Evolutionary conservation across 495 filamentous ascomycete genomes (phyloP).

Genomic region (Penicillium pancosmium): DNA sequence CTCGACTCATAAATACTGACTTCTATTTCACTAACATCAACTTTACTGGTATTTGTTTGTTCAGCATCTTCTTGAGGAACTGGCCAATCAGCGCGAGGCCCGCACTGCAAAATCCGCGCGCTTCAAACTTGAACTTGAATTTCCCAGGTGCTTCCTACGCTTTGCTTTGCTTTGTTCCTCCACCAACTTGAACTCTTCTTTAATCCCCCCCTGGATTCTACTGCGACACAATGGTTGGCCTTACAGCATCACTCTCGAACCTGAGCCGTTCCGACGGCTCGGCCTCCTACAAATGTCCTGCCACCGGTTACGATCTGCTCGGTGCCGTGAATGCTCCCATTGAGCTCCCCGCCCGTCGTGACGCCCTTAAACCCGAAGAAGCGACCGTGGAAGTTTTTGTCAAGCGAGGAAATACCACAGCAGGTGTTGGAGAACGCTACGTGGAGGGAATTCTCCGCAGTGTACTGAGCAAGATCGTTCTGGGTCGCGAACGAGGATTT

Average conservation of each 20-base stretch:
- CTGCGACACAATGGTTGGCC: constrained; percentile 37
- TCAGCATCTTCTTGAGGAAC: background rate
- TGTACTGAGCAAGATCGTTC: constrained; percentile 35
- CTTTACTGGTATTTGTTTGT: too few relatives aligned
- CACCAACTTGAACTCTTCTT: constrained; percentile 2
- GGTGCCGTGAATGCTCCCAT: constrained; percentile 91
- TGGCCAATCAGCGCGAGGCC: constrained; percentile 27
- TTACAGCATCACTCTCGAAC: constrained; percentile 44
- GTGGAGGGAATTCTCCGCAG: constrained; percentile 36
- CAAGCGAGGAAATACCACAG: constrained; percentile 65
- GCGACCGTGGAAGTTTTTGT: constrained; percentile 88
- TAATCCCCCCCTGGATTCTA: background rate
- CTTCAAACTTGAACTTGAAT: constrained; percentile 8
- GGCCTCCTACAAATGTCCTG: constrained; percentile 68
- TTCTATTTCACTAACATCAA: too few relatives aligned
- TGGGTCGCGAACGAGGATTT: constrained; percentile 40
- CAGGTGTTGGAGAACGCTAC: constrained; percentile 76
- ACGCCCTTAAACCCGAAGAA: constrained; percentile 82
- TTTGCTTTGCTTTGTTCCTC: background rate
- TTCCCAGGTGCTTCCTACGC: too few relatives aligned
- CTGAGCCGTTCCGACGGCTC: constrained; percentile 85
- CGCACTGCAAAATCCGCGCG: constrained; percentile 27
- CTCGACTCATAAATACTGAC: too few relatives aligned
- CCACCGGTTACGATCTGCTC: constrained; percentile 77
- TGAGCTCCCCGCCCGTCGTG: constrained; percentile 77